These are phyloP conservation scores for Tetrahymena borealis DNA, from an alignment of 73 alveolate genomes.

Conservation along the genomic window DNA sequence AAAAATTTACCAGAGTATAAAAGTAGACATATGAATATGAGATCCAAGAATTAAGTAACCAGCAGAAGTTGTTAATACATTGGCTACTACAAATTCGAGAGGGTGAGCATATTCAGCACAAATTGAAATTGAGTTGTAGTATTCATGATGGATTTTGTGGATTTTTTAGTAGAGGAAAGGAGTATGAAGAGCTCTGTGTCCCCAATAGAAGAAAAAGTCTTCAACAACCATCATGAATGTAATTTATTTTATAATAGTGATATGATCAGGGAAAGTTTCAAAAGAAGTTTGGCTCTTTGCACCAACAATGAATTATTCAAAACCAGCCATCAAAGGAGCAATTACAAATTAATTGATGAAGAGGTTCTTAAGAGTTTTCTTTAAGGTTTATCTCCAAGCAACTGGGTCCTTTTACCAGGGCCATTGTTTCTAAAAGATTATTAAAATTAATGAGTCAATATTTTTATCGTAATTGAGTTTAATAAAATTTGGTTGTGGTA, in stretches of 20 bases:
- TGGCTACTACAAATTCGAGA: slow-evolving; percentile 52
- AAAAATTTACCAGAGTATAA: slow-evolving; percentile 7
- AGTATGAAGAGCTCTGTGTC: slow-evolving; percentile 60
- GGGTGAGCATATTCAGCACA: slow-evolving; percentile 70
- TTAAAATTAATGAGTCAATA: too few relatives aligned
- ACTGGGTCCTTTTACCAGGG: slow-evolving; percentile 71
- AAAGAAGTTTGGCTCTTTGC: background rate
- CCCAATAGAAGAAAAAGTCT: slow-evolving; percentile 56
- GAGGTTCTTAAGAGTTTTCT: slow-evolving; percentile 19
- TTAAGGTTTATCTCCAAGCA: slow-evolving; percentile 33
- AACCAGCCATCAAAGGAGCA: background rate
- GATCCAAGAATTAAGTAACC: slow-evolving; percentile 45
- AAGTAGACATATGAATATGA: slow-evolving; percentile 33
- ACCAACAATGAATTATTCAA: background rate
- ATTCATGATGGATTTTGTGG: slow-evolving; percentile 69
- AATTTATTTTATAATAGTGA: slow-evolving; percentile 33
- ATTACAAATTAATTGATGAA: slow-evolving; percentile 29
- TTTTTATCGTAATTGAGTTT: too few relatives aligned
- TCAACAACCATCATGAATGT: slow-evolving; percentile 48
- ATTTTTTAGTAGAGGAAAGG: slow-evolving; percentile 38
- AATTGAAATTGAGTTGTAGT: slow-evolving; percentile 49
- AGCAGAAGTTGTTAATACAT: slow-evolving; percentile 45
- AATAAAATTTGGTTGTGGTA: too few relatives aligned
- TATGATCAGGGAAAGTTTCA: slow-evolving; percentile 41
- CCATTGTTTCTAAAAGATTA: slow-evolving; percentile 52